A percentile compares a stretch with the other conserved stretches of the same genome.
phyloP scores from a whole-genome alignment of 2,329 filamentous ascomycete species.

The Lachnellula occidentalis region DNA sequence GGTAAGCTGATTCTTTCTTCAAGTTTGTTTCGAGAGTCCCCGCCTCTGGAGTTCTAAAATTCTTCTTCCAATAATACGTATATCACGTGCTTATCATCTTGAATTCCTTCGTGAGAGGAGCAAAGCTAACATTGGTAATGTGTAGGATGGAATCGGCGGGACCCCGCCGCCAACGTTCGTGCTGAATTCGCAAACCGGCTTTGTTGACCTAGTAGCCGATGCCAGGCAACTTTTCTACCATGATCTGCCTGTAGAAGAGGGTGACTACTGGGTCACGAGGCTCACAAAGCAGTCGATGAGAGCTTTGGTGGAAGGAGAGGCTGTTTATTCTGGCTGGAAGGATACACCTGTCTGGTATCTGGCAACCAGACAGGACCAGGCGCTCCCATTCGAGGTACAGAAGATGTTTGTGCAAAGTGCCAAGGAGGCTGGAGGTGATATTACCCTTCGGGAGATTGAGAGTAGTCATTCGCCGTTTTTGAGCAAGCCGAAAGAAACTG shows the following conservation, averaged over 20 bases:
- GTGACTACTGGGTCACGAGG: slow-evolving; percentile 34
- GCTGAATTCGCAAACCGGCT: slow-evolving; percentile 34
- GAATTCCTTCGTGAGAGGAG: too few species aligned
- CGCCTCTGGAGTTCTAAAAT: too few species aligned
- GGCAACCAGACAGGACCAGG: slow-evolving; percentile 35
- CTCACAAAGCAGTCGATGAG: slow-evolving; percentile 36
- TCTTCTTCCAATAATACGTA: too few species aligned
- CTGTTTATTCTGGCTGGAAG: slow-evolving; percentile 26
- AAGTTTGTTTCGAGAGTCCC: too few species aligned
- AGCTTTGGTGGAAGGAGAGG: slow-evolving; percentile 36
- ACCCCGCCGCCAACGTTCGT: slow-evolving; percentile 35
- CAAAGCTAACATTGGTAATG: too few species aligned
- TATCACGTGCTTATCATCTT: too few species aligned
- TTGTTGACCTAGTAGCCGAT: slow-evolving; percentile 31
- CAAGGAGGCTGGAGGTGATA: slow-evolving; percentile 30
- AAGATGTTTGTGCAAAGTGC: slow-evolving; percentile 33
- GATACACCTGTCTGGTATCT: slow-evolving; percentile 33
- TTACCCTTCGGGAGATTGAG: slow-evolving; percentile 34
- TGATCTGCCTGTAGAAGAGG: slow-evolving; percentile 37
- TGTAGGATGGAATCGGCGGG: slow-evolving; percentile 31
- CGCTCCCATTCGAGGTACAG: slow-evolving; percentile 34
- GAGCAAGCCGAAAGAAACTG: slow-evolving; percentile 35
- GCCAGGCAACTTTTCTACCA: slow-evolving; percentile 39
- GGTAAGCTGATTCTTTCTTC: background rate
- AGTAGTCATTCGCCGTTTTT: slow-evolving; percentile 41